phyloP scores from a whole-genome alignment of 352 stramenopile species.

The Phytopythium ostracodes region DNA sequence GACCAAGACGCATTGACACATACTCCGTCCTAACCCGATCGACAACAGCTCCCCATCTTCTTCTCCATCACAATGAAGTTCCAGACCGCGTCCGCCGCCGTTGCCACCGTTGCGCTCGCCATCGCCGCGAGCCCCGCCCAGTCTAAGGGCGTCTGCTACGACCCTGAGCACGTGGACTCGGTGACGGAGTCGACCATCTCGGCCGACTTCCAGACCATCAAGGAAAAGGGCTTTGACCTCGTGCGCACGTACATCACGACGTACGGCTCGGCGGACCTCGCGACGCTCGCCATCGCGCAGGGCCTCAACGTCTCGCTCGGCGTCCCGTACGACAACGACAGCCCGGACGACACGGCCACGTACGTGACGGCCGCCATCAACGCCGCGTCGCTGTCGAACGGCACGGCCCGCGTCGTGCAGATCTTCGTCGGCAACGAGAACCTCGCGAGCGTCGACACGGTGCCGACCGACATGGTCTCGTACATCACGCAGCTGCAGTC shows the following conservation, averaged over 20 bases:
- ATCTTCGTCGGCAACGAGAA: slow-evolving; percentile 70
- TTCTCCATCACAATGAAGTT: slow-evolving; percentile 25
- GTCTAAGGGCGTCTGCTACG: slow-evolving; percentile 41
- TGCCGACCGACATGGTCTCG: slow-evolving; percentile 33
- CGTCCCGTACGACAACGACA: slow-evolving; percentile 37
- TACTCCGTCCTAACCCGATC: background rate
- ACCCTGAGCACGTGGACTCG: slow-evolving; percentile 30
- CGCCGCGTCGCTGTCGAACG: slow-evolving; percentile 23
- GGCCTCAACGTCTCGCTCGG: slow-evolving; percentile 46
- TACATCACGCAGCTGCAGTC: slow-evolving; percentile 39
- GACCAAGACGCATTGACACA: slow-evolving; percentile 11
- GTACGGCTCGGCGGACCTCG: slow-evolving; percentile 32
- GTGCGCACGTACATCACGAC: slow-evolving; percentile 54
- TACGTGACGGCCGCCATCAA: slow-evolving; percentile 34
- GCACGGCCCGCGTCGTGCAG: slow-evolving; percentile 29
- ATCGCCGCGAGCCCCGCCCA: background rate
- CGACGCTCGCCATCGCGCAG: slow-evolving; percentile 32
- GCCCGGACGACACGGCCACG: slow-evolving; percentile 22
- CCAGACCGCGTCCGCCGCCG: slow-evolving; percentile 13
- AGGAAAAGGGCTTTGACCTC: slow-evolving; percentile 32
- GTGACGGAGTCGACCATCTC: slow-evolving; percentile 35
- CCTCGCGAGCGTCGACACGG: slow-evolving; percentile 23
- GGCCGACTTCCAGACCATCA: slow-evolving; percentile 40
- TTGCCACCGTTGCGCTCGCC: slow-evolving; percentile 11
- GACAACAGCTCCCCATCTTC: background rate